Conservation (phyloP, 495 filamentous ascomycete species). For the Cercophora scortea region DNA sequence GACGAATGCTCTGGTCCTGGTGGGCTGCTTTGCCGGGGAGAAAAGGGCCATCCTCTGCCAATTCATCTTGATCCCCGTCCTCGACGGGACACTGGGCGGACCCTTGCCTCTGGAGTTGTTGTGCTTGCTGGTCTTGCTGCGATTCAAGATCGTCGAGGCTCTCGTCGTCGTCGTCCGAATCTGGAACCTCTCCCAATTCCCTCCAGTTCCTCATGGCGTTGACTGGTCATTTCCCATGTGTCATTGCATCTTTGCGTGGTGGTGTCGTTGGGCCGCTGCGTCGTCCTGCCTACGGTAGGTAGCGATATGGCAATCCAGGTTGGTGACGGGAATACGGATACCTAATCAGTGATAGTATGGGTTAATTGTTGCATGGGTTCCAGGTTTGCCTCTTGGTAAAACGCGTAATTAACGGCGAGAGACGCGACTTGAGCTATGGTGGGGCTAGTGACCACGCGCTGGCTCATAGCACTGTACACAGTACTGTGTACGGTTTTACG, state of each 20-base stretch:
- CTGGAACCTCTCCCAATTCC: constrained; percentile 49
- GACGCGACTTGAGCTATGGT: constrained; percentile 19
- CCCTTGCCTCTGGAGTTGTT: not conserved
- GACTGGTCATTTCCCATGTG: constrained; percentile 16
- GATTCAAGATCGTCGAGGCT: constrained; percentile 33
- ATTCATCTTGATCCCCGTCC: not conserved
- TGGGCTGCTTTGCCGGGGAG: no score
- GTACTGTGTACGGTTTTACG: no score
- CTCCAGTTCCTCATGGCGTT: constrained; percentile 47
- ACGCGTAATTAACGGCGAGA: constrained; percentile 12
- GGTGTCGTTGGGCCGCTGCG: not conserved
- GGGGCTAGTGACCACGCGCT: constrained; percentile 6
- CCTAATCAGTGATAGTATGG: no score
- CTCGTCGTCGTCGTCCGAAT: constrained; percentile 53
- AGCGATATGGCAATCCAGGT: not conserved
- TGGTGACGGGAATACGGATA: not conserved
- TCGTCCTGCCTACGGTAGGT: no score
- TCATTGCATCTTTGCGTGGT: constrained; percentile 8
- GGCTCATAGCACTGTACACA: not conserved
- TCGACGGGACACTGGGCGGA: not conserved
- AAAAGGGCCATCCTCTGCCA: not conserved
- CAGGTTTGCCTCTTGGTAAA: not conserved
- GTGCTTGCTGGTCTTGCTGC: constrained; percentile 6
- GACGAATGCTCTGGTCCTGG: no score
- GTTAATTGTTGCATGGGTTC: not conserved